These are phyloP conservation scores for Pseudocercospora fijiensis DNA, from an alignment of 2,329 filamentous ascomycete species.

Conservation along the genomic window DNA sequence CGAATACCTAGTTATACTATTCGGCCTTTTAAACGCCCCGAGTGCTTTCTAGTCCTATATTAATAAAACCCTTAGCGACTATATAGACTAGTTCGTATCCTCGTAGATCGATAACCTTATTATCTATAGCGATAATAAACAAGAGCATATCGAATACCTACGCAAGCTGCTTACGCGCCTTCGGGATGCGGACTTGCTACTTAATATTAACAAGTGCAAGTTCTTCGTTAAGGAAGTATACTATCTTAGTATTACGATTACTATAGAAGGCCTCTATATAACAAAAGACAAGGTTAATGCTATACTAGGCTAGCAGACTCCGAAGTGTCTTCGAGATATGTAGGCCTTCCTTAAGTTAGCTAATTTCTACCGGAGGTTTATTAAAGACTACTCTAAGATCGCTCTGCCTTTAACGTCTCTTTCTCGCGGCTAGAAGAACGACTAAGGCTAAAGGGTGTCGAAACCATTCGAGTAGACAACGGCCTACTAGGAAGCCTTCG, in stretches of 20 bases:
- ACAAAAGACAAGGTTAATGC: background rate
- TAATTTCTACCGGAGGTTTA: conserved; percentile 8
- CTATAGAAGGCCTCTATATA: background rate
- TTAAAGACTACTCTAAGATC: background rate
- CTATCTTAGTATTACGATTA: background rate
- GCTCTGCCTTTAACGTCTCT: background rate
- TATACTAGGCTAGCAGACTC: background rate
- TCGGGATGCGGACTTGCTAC: background rate
- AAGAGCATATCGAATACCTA: background rate
- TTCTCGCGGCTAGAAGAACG: background rate
- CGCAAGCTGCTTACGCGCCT: background rate
- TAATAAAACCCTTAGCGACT: background rate
- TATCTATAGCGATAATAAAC: background rate
- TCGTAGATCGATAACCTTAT: background rate
- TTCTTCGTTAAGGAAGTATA: background rate
- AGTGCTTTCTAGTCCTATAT: background rate
- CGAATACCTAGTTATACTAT: background rate
- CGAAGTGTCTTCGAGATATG: background rate
- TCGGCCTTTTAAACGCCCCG: background rate
- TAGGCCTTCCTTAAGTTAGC: conserved; percentile 1
- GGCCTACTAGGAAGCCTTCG: background rate
- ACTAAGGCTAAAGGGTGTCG: background rate
- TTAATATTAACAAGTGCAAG: background rate
- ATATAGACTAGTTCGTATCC: background rate
- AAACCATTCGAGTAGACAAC: no score